Evolutionary conservation across 257 asterid species (phyloP), one percentile per base, ranked within the genome.

Genomic region (Gentiana dahurica): DNA sequence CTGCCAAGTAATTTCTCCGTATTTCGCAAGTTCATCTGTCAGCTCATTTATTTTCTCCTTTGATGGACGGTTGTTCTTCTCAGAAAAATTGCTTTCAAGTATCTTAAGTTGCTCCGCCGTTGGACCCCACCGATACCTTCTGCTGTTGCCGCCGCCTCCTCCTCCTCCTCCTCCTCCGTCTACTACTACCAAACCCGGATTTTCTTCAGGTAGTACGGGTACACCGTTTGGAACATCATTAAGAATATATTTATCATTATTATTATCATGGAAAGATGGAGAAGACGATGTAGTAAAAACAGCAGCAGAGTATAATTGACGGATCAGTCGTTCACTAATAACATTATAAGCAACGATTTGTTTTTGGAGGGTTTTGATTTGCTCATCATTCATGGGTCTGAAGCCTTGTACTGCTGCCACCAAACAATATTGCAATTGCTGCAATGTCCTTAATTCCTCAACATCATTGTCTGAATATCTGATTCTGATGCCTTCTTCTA

Each of bases 321-420:
- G 87, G 24, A 24, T 24, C 49, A 91, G 97, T 62, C 83, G 94
- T 49, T 87, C 93, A 47, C 88, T 80, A 57, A 91, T 88, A 64
- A 86, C 73, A 63, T 83, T 82, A 59, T 83, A 91, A 6, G 79
- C 94, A 0, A 93, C 97, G 35, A 91, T 91, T 81, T 91, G 97
- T 76, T 83, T 83, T 35, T 92, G 79, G 38, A 91, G 87, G 2
- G 73, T 77, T 66, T 91, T 93, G 86, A 91, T 81, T 80, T 91
- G 98, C 66, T 91, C 95, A 48, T 87, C 94, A 0, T 86, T 89
- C 94, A 89, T 89, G 9, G 24, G 24, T 24, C 24, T 24, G 24
- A 24, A 24, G 24, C 24, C 24, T 24, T 24, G 24, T 24, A 24
- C 24, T 24, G 24, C 24, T 24, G 24, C 24, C 24, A 24, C 24